A percentile compares a stretch with the other conserved stretches of the same genome.
These are phyloP conservation scores for Lyophyllum shimeji DNA, from an alignment of 768 basidiomycete genomes.

Conservation along the genomic window DNA sequence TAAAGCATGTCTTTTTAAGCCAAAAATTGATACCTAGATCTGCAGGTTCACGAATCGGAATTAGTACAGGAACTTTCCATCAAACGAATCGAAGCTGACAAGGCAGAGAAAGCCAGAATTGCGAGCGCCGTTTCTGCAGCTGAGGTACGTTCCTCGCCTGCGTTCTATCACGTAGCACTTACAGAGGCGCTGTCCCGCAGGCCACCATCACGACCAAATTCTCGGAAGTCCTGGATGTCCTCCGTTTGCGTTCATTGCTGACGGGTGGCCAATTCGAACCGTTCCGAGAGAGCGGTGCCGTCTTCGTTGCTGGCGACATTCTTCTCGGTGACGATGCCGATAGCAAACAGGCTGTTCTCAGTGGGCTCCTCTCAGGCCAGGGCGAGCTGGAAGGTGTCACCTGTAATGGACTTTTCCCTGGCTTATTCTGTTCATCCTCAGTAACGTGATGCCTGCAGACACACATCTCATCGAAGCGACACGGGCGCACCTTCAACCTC, in stretches of 20 bases:
- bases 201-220: slow-evolving; percentile 39
- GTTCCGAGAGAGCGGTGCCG: slow-evolving; percentile 49
- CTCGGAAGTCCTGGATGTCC: slow-evolving; percentile 54
- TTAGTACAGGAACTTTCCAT: slow-evolving; percentile 51
- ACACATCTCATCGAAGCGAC: slow-evolving; percentile 60
- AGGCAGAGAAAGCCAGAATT: slow-evolving; percentile 53
- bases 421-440: slow-evolving; percentile 4
- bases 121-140: slow-evolving; percentile 55
- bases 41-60: slow-evolving; percentile 65
- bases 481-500: slow-evolving; percentile 50
- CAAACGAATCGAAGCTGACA: slow-evolving; percentile 58
- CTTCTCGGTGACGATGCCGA: slow-evolving; percentile 59
- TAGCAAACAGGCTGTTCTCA: slow-evolving; percentile 47
- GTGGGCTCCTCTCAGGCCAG: slow-evolving; percentile 53
- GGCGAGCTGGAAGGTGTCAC: slow-evolving; percentile 63
- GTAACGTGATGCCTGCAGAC: slow-evolving; percentile 39
- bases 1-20: neutral
- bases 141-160: slow-evolving; percentile 43
- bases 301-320: slow-evolving; percentile 51
- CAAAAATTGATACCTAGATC: slow-evolving; percentile 4
- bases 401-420: slow-evolving; percentile 46
- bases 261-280: slow-evolving; percentile 42
- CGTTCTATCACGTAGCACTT: neutral
- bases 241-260: slow-evolving; percentile 57
- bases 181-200: slow-evolving; percentile 30